Evolutionary conservation across 2,329 filamentous ascomycete species (phyloP), one percentile per base, ranked within the genome.

Genomic region (Scedosporium aurantiacum): DNA sequence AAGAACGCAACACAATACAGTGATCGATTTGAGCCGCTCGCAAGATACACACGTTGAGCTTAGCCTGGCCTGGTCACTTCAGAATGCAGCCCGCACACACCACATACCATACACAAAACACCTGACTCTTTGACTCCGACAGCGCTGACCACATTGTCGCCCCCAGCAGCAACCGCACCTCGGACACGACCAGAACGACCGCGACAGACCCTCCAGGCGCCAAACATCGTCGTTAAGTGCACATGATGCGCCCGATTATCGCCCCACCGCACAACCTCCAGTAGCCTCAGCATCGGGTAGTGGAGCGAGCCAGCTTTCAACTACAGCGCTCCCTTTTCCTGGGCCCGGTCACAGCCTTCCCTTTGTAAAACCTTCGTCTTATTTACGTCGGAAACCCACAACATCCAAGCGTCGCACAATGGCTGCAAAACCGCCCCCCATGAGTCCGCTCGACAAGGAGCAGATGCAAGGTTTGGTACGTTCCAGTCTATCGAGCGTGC

Each of bases 391-490:
- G 63, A 72, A 72, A 63, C 52, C 60, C 61, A 28, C 56, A 55
- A 14, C 60, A 62, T 57, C 60, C 64, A 27, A 57, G 63, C 40
- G 62, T 59, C 59, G 54, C 62, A 61, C 64, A 62, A 62, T 62
- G 60, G 55, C 56, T n/a, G 58, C 54, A 50, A 55, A 60, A 50
- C 55, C 55, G 12, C 37, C 43, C 21, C 40, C 50, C 23, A 37
- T 62, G 73, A 86, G 79, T 68, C 80, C 82, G 64, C 78, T 89
- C 63, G 89, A 93, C 73, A 84, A 81, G 76, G 89, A 92, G 71
- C 88, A 92, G 76, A 80, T 87, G 69, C 86, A 90, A 71, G 89
- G 88, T 68, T 78, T 93, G 80, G 88, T 91, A 78, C 78, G 87
- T 70, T 54, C 25, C 8, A 37, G 10, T 37, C 14, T 25, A 40